Evolutionary conservation across 2,329 filamentous ascomycete genomes (phyloP).

Genomic region (Colletotrichum truncatum): DNA sequence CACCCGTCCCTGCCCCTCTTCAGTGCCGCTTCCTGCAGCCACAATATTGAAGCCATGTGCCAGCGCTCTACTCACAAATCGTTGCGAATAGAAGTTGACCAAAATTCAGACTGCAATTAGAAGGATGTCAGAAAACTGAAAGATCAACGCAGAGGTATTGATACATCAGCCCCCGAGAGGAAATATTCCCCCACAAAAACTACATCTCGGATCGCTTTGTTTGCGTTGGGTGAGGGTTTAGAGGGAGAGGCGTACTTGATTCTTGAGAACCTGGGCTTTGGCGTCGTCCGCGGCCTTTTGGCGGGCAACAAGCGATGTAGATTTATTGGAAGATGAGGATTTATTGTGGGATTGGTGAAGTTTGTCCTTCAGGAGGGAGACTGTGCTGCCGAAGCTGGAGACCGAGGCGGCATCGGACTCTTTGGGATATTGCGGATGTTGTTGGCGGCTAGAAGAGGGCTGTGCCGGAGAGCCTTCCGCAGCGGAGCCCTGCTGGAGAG

Average conservation of each 20-base stretch:
- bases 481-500: constrained; percentile 12
- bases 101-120: not conserved
- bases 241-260: not conserved
- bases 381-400: constrained; percentile 32
- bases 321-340: constrained; percentile 6
- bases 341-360: not conserved
- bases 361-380: constrained; percentile 14
- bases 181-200: not conserved
- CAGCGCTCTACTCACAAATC: not conserved
- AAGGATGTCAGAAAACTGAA: not conserved
- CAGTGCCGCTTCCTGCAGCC: no score
- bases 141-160: not conserved
- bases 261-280: not conserved
- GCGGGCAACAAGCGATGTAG: constrained; percentile 11
- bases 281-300: constrained; percentile 22
- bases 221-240: not conserved
- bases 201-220: not conserved
- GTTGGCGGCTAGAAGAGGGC: not conserved
- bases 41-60: not conserved
- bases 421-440: no score
- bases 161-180: not conserved
- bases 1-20: not conserved
- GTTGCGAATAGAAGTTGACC: not conserved
- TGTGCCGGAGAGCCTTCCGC: constrained; percentile 4
- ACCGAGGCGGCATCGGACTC: constrained; percentile 20